phyloP scores from a whole-genome alignment of 2,329 filamentous ascomycete species.

The Alternaria metachromatica region DNA sequence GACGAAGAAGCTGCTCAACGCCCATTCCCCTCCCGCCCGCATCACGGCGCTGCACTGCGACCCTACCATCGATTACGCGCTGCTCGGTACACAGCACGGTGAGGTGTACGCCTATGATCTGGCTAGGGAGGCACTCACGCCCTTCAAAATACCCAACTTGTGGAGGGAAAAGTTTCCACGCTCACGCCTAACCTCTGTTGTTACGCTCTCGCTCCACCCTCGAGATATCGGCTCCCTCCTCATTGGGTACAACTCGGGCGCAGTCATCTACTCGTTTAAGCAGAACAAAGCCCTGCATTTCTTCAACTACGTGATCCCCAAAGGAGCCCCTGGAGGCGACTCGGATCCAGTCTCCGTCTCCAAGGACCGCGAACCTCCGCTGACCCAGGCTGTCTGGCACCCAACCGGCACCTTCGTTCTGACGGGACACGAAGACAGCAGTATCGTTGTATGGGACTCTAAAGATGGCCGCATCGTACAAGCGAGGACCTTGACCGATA shows the following conservation, averaged over 20 bases:
- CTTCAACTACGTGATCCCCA: constrained; percentile 82
- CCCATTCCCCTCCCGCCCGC: constrained; percentile 77
- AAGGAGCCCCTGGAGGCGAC: constrained; percentile 81
- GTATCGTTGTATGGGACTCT: constrained; percentile 91
- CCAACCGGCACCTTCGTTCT: constrained; percentile 89
- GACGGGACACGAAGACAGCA: constrained; percentile 88
- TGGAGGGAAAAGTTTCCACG: constrained; percentile 78
- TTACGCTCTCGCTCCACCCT: constrained; percentile 85
- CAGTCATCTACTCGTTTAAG: constrained; percentile 93
- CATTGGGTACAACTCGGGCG: constrained; percentile 88
- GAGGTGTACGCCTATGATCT: constrained; percentile 93
- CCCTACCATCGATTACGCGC: constrained; percentile 90
- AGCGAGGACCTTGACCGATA: constrained; percentile 79
- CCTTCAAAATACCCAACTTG: constrained; percentile 84
- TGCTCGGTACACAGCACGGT: constrained; percentile 81
- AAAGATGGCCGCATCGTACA: constrained; percentile 85
- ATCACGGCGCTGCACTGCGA: constrained; percentile 80
- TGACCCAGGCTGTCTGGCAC: constrained; percentile 91
- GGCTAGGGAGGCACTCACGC: constrained; percentile 77
- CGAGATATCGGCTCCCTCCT: constrained; percentile 90
- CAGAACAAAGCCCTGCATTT: constrained; percentile 79
- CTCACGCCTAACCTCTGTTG: constrained; percentile 68
- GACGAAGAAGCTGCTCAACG: constrained; percentile 68
- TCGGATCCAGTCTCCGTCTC: constrained; percentile 68
- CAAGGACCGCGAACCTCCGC: constrained; percentile 70